phyloP scores from a whole-genome alignment of 257 asterid species.

The Ilex asprella region DNA sequence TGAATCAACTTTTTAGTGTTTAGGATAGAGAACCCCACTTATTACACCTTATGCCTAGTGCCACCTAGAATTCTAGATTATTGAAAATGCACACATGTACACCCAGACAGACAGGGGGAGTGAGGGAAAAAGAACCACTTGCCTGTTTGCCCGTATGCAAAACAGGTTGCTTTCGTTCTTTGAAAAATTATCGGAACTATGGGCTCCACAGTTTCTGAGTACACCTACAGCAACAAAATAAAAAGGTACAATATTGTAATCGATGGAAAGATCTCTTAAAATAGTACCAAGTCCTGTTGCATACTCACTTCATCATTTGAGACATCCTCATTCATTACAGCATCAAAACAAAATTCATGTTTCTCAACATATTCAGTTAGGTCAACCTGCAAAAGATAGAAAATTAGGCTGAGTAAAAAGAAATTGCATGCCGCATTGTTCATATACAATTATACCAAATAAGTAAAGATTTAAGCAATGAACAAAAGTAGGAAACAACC shows the following conservation, averaged over 20 bases:
- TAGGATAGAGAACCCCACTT: too few species aligned
- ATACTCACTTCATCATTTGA: slow-evolving; percentile 2
- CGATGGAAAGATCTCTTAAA: not conserved
- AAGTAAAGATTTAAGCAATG: too few species aligned
- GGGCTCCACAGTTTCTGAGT: slow-evolving; percentile 82
- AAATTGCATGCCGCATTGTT: too few species aligned
- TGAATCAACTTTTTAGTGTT: too few species aligned
- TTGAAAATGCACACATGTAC: not conserved
- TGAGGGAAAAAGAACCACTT: not conserved
- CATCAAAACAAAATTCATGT: slow-evolving; percentile 1
- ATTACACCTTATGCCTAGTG: too few species aligned
- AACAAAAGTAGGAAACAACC: too few species aligned
- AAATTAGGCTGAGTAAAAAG: not conserved
- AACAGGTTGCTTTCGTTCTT: slow-evolving; percentile 93
- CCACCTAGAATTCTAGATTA: too few species aligned
- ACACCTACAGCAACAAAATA: slow-evolving; percentile 37
- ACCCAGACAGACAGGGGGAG: not conserved
- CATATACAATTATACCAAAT: too few species aligned
- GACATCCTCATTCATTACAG: slow-evolving; percentile 1
- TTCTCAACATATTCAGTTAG: slow-evolving; percentile 3
- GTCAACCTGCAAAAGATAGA: not conserved
- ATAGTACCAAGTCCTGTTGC: not conserved
- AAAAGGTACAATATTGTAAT: not conserved
- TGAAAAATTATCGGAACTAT: slow-evolving; percentile 83
- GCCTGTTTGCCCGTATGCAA: slow-evolving; percentile 81